These are phyloP conservation scores for Liriodendron chinense DNA, from an alignment of 164 flowering plant genomes.

Conservation along the genomic window DNA sequence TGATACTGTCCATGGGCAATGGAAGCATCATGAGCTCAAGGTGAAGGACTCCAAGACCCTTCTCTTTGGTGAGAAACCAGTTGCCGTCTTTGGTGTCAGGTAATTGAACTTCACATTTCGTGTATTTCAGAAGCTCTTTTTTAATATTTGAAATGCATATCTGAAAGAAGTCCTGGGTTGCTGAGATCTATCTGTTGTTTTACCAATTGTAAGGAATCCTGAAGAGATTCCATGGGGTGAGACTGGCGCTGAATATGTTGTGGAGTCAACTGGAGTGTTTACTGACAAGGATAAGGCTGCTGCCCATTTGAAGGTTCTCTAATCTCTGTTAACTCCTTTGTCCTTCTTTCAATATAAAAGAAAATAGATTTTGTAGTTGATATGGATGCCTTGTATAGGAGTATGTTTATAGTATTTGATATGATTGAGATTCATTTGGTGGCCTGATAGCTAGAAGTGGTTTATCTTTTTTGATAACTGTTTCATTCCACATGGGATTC, in stretches of 20 bases:
- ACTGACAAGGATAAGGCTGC: conserved; percentile 66
- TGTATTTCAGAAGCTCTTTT: neutral
- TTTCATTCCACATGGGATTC: no score
- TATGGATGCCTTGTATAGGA: no score
- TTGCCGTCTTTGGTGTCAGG: conserved; percentile 70
- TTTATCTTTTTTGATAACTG: no score
- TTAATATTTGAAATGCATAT: neutral
- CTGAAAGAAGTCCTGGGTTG: neutral
- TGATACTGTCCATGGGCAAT: conserved; percentile 77
- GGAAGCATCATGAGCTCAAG: conserved; percentile 72
- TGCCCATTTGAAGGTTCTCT: conserved; percentile 52
- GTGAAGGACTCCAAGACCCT: conserved; percentile 80
- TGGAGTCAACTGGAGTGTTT: conserved; percentile 60
- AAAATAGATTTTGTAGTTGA: no score
- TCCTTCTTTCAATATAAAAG: neutral
- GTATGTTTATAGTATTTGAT: no score
- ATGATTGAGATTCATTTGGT: no score
- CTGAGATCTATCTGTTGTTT: no score
- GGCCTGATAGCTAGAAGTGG: no score
- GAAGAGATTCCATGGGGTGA: conserved; percentile 63
- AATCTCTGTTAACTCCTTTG: neutral
- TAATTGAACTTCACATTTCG: conserved; percentile 2
- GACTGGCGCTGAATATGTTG: conserved; percentile 54
- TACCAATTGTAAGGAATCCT: conserved; percentile 34
- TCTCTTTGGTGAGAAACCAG: conserved; percentile 81